Evolutionary conservation across 2,329 filamentous ascomycete genomes (phyloP).

Genomic region (Epichloe amarillans): DNA sequence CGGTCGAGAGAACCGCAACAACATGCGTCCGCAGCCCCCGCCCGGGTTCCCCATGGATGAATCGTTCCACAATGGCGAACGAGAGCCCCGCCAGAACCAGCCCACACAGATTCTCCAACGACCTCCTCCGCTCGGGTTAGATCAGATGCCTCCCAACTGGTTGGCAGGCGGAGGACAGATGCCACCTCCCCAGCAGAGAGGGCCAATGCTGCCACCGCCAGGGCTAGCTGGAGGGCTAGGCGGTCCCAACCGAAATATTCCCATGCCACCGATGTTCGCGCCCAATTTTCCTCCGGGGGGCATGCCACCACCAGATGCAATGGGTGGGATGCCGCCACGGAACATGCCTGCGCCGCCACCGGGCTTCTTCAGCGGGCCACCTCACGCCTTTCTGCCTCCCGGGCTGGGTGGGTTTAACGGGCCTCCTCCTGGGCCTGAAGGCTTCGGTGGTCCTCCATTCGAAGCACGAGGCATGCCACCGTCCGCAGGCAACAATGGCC

Average conservation of each 20-base stretch:
- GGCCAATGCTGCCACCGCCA: slow-evolving; percentile 48
- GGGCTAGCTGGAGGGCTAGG: slow-evolving; percentile 30
- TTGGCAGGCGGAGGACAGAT: slow-evolving; percentile 32
- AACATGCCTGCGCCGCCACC: slow-evolving; percentile 44
- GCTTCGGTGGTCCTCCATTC: slow-evolving; percentile 34
- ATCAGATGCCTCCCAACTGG: slow-evolving; percentile 45
- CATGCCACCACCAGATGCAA: slow-evolving; percentile 33
- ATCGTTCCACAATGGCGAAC: slow-evolving; percentile 34
- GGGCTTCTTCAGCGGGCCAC: slow-evolving; percentile 39
- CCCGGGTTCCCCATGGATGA: slow-evolving; percentile 41
- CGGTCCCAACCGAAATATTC: slow-evolving; percentile 25
- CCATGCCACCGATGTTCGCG: slow-evolving; percentile 46
- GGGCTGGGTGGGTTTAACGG: slow-evolving; percentile 45
- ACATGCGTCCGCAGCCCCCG: slow-evolving; percentile 31
- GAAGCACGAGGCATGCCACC: slow-evolving; percentile 42
- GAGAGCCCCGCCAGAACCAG: slow-evolving; percentile 34
- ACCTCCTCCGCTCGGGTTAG: slow-evolving; percentile 46
- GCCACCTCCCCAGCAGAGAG: slow-evolving; percentile 27
- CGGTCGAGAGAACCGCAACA: slow-evolving; percentile 18
- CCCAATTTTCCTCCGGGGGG: slow-evolving; percentile 44
- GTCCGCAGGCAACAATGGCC: slow-evolving; percentile 29
- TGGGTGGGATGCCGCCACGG: slow-evolving; percentile 38
- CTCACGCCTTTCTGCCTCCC: slow-evolving; percentile 40
- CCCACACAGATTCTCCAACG: slow-evolving; percentile 53
- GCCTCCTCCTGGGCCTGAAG: slow-evolving; percentile 30